Evolutionary conservation across 345 rosid genomes (phyloP).

Genomic region (Sonneratia alba): DNA sequence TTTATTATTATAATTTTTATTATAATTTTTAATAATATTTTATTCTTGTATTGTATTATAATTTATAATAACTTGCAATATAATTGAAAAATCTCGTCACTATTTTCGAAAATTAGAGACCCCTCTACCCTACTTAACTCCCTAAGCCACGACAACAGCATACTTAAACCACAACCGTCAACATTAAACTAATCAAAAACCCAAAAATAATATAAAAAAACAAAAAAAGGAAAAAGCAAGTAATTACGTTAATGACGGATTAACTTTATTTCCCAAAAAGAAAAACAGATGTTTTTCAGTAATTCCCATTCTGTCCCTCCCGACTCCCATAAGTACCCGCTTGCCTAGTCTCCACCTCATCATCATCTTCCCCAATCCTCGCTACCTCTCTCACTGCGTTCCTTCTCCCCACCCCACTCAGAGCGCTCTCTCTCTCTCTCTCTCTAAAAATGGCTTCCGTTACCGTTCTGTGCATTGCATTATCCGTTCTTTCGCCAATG

Average conservation of each 20-base stretch:
- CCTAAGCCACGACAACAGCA: neutral
- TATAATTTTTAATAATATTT: no score
- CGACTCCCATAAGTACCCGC: neutral
- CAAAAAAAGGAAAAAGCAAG: no score
- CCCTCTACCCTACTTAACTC: neutral
- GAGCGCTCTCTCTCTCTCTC: neutral
- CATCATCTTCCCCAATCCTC: neutral
- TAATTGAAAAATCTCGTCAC: no score
- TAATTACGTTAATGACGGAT: neutral
- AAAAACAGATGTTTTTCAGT: neutral
- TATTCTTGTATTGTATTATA: no score
- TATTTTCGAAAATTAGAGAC: neutral
- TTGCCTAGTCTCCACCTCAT: neutral
- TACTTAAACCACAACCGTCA: neutral
- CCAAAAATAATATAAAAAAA: neutral
- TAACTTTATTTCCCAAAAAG: no score
- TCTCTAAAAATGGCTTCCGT: neutral
- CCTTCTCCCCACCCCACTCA: no score
- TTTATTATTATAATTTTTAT: no score
- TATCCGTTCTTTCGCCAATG: neutral
- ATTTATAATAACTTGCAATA: no score
- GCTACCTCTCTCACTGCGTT: neutral
- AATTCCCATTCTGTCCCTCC: conserved; percentile 7
- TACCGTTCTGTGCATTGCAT: conserved; percentile 7
- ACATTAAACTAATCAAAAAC: neutral